Base-by-base conservation (phyloP, 768 basidiomycete species). In the Rhodosporidiobolus sp. region DNA sequence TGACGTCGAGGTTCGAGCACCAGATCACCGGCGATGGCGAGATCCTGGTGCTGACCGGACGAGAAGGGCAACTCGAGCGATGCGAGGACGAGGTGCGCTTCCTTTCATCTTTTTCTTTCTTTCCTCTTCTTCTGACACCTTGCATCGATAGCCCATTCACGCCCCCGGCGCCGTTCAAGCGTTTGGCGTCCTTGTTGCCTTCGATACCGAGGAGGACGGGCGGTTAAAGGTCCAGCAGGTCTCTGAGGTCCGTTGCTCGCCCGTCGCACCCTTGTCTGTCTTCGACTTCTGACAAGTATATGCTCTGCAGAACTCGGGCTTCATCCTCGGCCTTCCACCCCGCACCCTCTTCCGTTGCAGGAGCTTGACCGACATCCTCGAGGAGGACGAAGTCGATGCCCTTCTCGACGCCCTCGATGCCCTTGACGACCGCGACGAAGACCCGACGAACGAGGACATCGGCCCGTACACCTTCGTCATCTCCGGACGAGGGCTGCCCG, bases 81-180 rank as follows among this genome's bases (percentile, higher is more conserved):
- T 92, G 90, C 76, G 90, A 92, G 79, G 90, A 92, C 78, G 90
- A 92, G 85, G 89, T 87, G 59, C 58, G 77, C 38, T 14, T 14
- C 8, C 38, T 43, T 43, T 59, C 5, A 5, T 28, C 43, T 75
- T 24, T 45, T 57, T 52, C 32, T 14, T 63, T 52, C 24, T 24
- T 30, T n/a, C 26, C 11, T 35, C 6, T n/a, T 52, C 55, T 16
- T 26, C 67, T 28, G 20, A 66, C 19, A 30, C 4, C 30, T 64
- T 17, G 17, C 49, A 0, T 35, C 49, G 55, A 12, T 65, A 89
- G 88, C 91, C 91, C 0, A 93, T 93, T 59, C 86, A 88, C 1
- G 87, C 88, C 0, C 91, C 90, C 20, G 91, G 91, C 6, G 88
- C 90, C 3, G 85, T 92, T 3, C 91, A 93, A 82, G 88, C 87